Base-by-base conservation (phyloP, 192 early-diverging fungal genomes). In the Podila verticillata region DNA sequence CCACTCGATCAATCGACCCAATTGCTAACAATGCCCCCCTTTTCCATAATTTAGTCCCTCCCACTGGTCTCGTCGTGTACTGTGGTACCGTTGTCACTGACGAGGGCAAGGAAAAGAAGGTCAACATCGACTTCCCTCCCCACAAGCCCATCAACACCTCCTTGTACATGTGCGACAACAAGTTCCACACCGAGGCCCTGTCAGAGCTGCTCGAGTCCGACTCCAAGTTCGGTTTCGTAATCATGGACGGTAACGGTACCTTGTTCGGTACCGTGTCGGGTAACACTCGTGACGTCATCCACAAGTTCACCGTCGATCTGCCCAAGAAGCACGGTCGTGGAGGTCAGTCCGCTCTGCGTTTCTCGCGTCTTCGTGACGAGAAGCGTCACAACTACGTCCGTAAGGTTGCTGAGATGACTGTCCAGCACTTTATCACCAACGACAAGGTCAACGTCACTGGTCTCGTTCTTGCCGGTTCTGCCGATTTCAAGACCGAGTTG, bases 321-420 rank as follows among this genome's bases (percentile, higher is more conserved):
- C 98, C 98, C 80, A 99, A 99, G 90, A 99, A 99, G 94, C 98
- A 99, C 92, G 98, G 98, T 61, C 95, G 98, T 89, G 98, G 98
- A 90, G 98, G 98, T 92, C 98, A 99, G 86, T 99, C 98, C 13
- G 98, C 98, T 26, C 91, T 98, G 83, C 96, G 98, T 94, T 99
- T 99, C 82, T 93, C 96, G 6, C 98, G 98, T 93, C 91, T 99
- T 70, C 95, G 98, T 82, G 95, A 96, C 70, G 98, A 99, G 85
- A 97, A 96, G 87, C 95, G 98, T 58, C 98, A 98, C 90, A 95
- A 99, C 85, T 99, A 99, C 71, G 92, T 99, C 67, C 93, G 98
- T 66, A 99, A 99, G 87, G 95, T 99, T 54, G 96, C 96, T 36
- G 98, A 99, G 82, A 86, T 94, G 56, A 95, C 97, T n/a, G 94